A percentile compares a stretch with the other conserved stretches of the same genome.
Conservation (phyloP, 78 protist species). For the Dictyostelium brefeldianum region DNA sequence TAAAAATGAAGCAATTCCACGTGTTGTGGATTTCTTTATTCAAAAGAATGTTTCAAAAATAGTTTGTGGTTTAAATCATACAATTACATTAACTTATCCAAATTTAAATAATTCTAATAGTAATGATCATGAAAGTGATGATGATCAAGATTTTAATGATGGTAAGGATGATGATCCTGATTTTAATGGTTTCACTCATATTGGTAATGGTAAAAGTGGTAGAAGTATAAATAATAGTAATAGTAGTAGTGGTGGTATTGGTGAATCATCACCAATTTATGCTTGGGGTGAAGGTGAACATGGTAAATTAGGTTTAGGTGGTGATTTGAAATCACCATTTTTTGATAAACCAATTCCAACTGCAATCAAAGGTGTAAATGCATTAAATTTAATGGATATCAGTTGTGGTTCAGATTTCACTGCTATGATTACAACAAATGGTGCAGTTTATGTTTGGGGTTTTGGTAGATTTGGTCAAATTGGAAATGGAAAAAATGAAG, state of each 20-base stretch:
- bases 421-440: slow-evolving; percentile 51
- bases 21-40: slow-evolving; percentile 49
- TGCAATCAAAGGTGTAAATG: slow-evolving; percentile 28
- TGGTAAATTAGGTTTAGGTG: slow-evolving; percentile 69
- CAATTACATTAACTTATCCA: slow-evolving; percentile 39
- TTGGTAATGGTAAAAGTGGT: too few species aligned
- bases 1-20: slow-evolving; percentile 40
- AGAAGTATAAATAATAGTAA: background rate
- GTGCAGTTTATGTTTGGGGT: slow-evolving; percentile 66
- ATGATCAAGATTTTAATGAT: background rate
- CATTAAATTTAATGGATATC: slow-evolving; percentile 48
- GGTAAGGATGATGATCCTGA: background rate
- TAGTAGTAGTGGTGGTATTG: background rate
- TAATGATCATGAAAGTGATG: background rate
- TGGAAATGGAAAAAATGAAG: slow-evolving; percentile 73
- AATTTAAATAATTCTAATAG: background rate
- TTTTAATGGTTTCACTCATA: background rate
- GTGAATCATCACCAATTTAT: slow-evolving; percentile 31
- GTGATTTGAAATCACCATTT: slow-evolving; percentile 58
- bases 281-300: slow-evolving; percentile 71
- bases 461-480: slow-evolving; percentile 57
- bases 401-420: slow-evolving; percentile 62
- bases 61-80: slow-evolving; percentile 64
- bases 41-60: slow-evolving; percentile 59
- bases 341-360: slow-evolving; percentile 73